phyloP scores from a whole-genome alignment of 768 basidiomycete species.

The Auriscalpium microsporum region DNA sequence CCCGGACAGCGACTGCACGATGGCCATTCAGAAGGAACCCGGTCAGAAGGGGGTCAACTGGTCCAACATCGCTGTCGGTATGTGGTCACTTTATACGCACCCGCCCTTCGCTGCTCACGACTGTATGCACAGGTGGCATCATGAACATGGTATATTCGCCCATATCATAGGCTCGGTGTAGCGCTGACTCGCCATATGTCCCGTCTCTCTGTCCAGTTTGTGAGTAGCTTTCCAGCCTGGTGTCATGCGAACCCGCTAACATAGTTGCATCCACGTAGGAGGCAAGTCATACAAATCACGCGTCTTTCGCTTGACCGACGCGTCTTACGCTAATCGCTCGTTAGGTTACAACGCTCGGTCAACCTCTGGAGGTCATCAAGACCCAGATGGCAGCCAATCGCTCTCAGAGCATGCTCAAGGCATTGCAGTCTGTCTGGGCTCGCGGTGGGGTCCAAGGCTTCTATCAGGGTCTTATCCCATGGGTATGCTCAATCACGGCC shows the following conservation, averaged over 20 bases:
- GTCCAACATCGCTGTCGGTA: conserved; percentile 94
- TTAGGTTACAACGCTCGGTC: conserved; percentile 95
- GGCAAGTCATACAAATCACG: conserved; percentile 38
- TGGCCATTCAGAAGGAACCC: conserved; percentile 81
- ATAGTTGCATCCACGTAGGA: conserved; percentile 43
- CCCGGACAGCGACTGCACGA: conserved; percentile 22
- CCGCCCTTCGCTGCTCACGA: neutral
- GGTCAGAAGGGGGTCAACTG: conserved; percentile 89
- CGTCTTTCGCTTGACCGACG: neutral
- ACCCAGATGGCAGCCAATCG: conserved; percentile 99
- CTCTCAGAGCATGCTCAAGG: conserved; percentile 82
- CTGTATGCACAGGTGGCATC: conserved; percentile 58
- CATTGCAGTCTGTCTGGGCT: conserved; percentile 79
- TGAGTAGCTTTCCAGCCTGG: too few species aligned
- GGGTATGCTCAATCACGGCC: conserved; percentile 47
- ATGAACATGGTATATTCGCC: conserved; percentile 86
- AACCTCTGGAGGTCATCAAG: conserved; percentile 96
- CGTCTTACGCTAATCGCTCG: neutral
- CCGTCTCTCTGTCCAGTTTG: too few species aligned
- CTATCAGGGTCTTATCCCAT: conserved; percentile 98
- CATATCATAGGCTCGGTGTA: neutral
- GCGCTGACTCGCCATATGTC: too few species aligned
- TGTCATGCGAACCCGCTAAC: neutral
- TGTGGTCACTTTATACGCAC: conserved; percentile 22
- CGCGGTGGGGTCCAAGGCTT: conserved; percentile 86